Conservation (phyloP, 257 asterid genomes). For the Dorcoceras hygrometricum region DNA sequence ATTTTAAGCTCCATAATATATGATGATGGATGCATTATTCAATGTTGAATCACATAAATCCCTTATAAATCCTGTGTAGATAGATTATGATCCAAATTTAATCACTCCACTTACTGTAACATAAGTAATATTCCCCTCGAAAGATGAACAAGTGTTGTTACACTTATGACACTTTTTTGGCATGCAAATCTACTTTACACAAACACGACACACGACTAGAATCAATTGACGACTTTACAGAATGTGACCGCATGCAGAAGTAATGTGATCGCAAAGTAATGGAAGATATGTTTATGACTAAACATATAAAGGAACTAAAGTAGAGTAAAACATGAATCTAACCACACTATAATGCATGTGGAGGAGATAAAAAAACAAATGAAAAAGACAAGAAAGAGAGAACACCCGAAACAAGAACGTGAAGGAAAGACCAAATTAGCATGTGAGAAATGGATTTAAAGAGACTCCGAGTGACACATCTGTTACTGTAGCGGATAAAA, state of each 20-base stretch:
- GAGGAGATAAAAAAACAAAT: conserved; percentile 11
- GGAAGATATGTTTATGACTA: background rate
- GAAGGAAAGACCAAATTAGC: background rate
- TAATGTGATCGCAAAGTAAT: conserved; percentile 2
- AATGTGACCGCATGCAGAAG: conserved; percentile 31
- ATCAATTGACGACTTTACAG: conserved; percentile 42
- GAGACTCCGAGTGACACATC: conserved; percentile 7
- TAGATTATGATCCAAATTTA: no score
- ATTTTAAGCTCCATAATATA: conserved; percentile 14
- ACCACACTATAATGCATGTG: conserved; percentile 18
- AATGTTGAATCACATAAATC: background rate
- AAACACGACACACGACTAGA: conserved; percentile 38
- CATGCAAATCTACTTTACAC: conserved; percentile 31
- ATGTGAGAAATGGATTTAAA: conserved; percentile 1
- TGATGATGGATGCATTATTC: background rate
- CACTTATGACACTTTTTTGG: conserved; percentile 32
- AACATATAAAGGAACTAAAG: background rate
- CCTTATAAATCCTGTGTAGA: conserved; percentile 3
- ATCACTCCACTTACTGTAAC: no score
- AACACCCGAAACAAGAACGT: background rate
- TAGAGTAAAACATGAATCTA: conserved; percentile 15
- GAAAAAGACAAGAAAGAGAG: background rate
- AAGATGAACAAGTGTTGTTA: conserved; percentile 19
- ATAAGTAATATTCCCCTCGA: no score
- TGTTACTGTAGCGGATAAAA: conserved; percentile 17